A percentile compares a stretch with the other conserved stretches of the same genome.
phyloP scores from a whole-genome alignment of 208 protist species.

The Herpetomonas muscarum region DNA sequence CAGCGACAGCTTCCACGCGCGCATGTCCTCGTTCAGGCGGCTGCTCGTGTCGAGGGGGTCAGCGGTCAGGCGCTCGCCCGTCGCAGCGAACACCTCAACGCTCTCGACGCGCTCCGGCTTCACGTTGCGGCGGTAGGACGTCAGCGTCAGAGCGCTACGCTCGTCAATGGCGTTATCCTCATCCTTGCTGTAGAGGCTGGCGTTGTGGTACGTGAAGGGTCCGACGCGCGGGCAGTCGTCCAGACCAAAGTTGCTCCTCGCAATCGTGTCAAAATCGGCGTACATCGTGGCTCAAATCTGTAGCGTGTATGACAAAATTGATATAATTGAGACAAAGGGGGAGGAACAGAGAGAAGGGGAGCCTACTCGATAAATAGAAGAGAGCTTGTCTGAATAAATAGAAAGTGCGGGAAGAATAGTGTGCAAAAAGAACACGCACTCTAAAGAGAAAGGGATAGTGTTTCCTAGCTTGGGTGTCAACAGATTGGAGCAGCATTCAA shows the following conservation, averaged over 20 bases:
- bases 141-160: constrained; percentile 11
- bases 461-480: too few species aligned
- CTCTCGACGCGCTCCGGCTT: not conserved
- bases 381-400: not conserved
- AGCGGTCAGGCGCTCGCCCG: constrained; percentile 58
- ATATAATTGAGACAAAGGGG: constrained; percentile 2
- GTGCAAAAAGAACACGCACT: not conserved
- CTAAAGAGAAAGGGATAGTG: not conserved
- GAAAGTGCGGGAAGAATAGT: not conserved
- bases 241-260: constrained; percentile 71
- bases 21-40: constrained; percentile 46
- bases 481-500: too few species aligned
- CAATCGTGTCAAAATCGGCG: constrained; percentile 60
- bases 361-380: constrained; percentile 1
- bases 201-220: constrained; percentile 83
- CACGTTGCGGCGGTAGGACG: constrained; percentile 16
- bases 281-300: constrained; percentile 31
- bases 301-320: constrained; percentile 9
- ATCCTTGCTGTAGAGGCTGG: constrained; percentile 22
- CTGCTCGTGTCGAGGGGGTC: constrained; percentile 78
- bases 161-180: constrained; percentile 8
- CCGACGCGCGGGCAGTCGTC: constrained; percentile 74
- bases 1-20: constrained; percentile 69
- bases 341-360: not conserved
- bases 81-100: constrained; percentile 11